Percentiles rank a stretch among this genome's conserved stretches.
phyloP scores from a whole-genome alignment of 2,329 filamentous ascomycete species.

The Pseudogymnoascus sp. region DNA sequence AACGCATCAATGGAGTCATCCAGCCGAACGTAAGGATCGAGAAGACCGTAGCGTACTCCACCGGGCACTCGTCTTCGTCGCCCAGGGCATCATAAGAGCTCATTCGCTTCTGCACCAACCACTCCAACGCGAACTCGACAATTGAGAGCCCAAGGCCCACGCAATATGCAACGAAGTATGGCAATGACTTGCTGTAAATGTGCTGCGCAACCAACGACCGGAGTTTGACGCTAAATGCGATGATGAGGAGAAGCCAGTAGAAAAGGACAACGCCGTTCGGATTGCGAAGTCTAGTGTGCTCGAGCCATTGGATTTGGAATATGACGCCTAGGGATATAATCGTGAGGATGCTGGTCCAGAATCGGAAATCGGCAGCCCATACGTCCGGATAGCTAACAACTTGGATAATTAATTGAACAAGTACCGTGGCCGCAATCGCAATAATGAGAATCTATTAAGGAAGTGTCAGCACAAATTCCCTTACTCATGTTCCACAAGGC shows the following conservation, averaged over 20 bases:
- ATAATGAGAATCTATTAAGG: constrained; percentile 46
- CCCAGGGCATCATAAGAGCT: constrained; percentile 62
- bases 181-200: constrained; percentile 45
- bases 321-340: constrained; percentile 56
- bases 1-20: constrained; percentile 98
- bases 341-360: constrained; percentile 61
- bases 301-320: constrained; percentile 59
- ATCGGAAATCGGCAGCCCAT: constrained; percentile 60
- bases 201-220: constrained; percentile 59
- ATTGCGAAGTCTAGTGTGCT: constrained; percentile 62
- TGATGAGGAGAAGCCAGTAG: constrained; percentile 65
- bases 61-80: constrained; percentile 59
- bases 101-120: constrained; percentile 61
- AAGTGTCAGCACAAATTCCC: constrained; percentile 9
- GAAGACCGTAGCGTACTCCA: constrained; percentile 90
- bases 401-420: constrained; percentile 56
- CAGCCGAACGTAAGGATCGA: constrained; percentile 90
- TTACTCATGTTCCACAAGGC: constrained; percentile 14
- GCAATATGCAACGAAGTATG: constrained; percentile 58
- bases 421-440: constrained; percentile 49
- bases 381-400: constrained; percentile 49
- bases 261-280: constrained; percentile 65
- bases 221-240: constrained; percentile 59
- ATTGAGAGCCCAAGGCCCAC: constrained; percentile 52
- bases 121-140: constrained; percentile 59